Evolutionary conservation across 2,329 filamentous ascomycete genomes (phyloP).

Genomic region (Pseudopithomyces maydicus): DNA sequence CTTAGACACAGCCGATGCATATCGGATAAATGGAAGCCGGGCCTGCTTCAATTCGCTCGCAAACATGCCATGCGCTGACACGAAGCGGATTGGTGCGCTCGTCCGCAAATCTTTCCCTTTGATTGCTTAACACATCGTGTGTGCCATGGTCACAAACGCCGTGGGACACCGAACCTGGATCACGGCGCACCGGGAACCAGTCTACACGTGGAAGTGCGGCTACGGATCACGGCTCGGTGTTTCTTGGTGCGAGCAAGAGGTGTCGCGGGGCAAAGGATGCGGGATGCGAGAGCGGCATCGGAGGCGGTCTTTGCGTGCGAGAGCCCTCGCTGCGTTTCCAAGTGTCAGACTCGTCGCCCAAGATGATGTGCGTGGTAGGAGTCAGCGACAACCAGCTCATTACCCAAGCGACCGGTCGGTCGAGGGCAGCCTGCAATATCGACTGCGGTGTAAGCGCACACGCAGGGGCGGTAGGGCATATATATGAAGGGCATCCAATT

Average conservation of each 20-base stretch:
- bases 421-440: neutral
- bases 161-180: neutral
- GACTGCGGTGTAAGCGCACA: neutral
- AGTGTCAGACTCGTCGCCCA: too few species aligned
- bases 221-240: neutral
- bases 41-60: slow-evolving; percentile 30
- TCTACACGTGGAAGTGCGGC: slow-evolving; percentile 6
- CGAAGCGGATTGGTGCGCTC: neutral
- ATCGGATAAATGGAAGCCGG: slow-evolving; percentile 41
- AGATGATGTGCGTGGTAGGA: neutral
- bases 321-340: neutral
- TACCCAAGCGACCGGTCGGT: slow-evolving; percentile 2
- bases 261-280: neutral
- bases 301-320: neutral
- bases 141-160: neutral
- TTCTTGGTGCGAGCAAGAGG: neutral
- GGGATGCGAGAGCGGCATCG: neutral
- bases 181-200: neutral
- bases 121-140: neutral
- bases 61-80: slow-evolving; percentile 12
- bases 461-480: neutral
- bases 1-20: slow-evolving; percentile 14
- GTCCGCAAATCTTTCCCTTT: neutral
- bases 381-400: neutral
- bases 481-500: neutral